Conservation (phyloP, 2,329 filamentous ascomycete species). For the Chaetomium sp. region DNA sequence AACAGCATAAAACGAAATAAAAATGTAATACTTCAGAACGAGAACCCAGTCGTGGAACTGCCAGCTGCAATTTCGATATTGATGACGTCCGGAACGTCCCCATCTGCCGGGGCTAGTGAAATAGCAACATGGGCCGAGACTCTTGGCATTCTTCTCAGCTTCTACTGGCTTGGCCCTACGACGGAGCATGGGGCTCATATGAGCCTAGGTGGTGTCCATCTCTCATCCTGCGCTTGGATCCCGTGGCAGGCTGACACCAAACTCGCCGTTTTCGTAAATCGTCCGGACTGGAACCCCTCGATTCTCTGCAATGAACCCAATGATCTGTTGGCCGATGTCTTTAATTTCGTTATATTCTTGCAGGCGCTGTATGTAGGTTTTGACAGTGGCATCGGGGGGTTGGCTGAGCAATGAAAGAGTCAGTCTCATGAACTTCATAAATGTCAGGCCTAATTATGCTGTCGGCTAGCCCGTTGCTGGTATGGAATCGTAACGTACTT, state of each 20-base stretch:
- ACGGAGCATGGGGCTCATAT: too few relatives aligned
- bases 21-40: too few relatives aligned
- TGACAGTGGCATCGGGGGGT: slow-evolving; percentile 19
- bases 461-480: not conserved
- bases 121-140: too few relatives aligned
- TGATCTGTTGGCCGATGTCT: slow-evolving; percentile 34
- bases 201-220: too few relatives aligned
- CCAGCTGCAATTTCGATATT: too few relatives aligned
- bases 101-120: too few relatives aligned
- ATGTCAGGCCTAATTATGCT: not conserved
- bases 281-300: slow-evolving; percentile 27
- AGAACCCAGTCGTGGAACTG: too few relatives aligned
- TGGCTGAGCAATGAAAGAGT: slow-evolving; percentile 12
- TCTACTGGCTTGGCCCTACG: too few relatives aligned
- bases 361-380: slow-evolving; percentile 26
- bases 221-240: slow-evolving; percentile 3
- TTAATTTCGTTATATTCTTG: slow-evolving; percentile 35
- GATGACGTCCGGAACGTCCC: too few relatives aligned
- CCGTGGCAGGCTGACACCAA: slow-evolving; percentile 27
- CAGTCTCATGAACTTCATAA: not conserved
- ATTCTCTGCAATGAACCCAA: slow-evolving; percentile 34
- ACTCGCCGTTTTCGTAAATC: slow-evolving; percentile 28
- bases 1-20: too few relatives aligned
- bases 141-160: too few relatives aligned
- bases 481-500: slow-evolving; percentile 5